These are phyloP conservation scores for Aspergillus jensenii DNA, from an alignment of 2,329 filamentous ascomycete genomes.

Conservation along the genomic window DNA sequence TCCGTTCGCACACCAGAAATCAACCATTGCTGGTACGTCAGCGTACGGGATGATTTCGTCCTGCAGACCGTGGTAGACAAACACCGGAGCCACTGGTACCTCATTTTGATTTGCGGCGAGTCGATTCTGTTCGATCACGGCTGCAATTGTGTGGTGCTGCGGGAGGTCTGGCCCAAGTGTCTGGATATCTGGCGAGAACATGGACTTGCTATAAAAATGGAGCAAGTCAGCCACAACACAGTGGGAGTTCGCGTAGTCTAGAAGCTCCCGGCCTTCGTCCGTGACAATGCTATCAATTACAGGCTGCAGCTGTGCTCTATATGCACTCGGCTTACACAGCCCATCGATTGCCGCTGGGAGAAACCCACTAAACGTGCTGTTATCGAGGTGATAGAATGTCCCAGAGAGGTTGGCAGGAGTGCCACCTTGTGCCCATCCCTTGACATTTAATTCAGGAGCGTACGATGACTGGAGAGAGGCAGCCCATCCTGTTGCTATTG, in stretches of 20 bases:
- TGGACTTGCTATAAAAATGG: constrained; percentile 19
- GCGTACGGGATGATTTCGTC: constrained; percentile 24
- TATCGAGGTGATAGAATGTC: constrained; percentile 22
- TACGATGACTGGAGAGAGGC: constrained; percentile 54
- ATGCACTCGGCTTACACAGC: constrained; percentile 23
- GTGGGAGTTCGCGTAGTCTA: constrained; percentile 16
- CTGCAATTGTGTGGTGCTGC: neutral
- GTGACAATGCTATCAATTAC: constrained; percentile 24
- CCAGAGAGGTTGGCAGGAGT: constrained; percentile 29
- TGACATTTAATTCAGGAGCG: constrained; percentile 53
- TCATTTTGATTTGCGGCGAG: constrained; percentile 22
- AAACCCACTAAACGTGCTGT: constrained; percentile 26
- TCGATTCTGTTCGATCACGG: constrained; percentile 5
- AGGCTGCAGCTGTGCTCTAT: constrained; percentile 22
- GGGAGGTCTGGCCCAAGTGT: constrained; percentile 13
- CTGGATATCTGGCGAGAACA: constrained; percentile 24
- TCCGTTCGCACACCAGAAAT: constrained; percentile 11
- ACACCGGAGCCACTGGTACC: constrained; percentile 25
- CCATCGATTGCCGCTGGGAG: constrained; percentile 25
- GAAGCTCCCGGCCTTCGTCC: constrained; percentile 11
- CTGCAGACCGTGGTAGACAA: constrained; percentile 26
- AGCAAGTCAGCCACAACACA: constrained; percentile 21
- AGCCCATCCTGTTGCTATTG: constrained; percentile 53
- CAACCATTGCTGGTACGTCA: neutral
- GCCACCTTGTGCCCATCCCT: constrained; percentile 29